phyloP scores from a whole-genome alignment of 257 asterid species.

The Rubia yunnanensis region DNA sequence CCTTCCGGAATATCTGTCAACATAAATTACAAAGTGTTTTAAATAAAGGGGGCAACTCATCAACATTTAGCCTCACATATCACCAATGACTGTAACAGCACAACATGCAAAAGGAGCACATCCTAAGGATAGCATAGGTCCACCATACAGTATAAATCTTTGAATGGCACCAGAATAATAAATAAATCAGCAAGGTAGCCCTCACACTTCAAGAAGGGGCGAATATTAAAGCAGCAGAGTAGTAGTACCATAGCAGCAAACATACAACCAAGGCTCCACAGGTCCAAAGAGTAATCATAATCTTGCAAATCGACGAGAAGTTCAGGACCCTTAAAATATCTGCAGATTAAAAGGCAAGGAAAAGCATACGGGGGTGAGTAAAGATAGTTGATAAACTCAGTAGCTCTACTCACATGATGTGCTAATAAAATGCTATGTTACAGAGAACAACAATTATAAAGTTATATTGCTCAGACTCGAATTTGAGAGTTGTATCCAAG shows the following conservation, averaged over 20 bases:
- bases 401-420: neutral
- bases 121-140: neutral
- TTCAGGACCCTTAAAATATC: constrained; percentile 74
- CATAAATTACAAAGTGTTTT: constrained; percentile 23
- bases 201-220: neutral
- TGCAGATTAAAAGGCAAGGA: constrained; percentile 2
- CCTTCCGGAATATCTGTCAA: constrained; percentile 76
- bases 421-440: neutral
- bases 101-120: constrained; percentile 1
- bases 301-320: constrained; percentile 98
- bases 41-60: neutral
- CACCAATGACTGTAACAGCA: constrained; percentile 1
- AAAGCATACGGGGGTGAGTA: neutral
- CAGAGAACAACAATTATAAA: neutral
- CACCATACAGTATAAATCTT: neutral
- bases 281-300: constrained; percentile 87
- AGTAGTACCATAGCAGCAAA: constrained; percentile 70
- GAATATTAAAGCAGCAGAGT: neutral
- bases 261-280: constrained; percentile 95
- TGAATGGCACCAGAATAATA: neutral
- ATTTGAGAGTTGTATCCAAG: no score
- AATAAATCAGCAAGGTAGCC: neutral
- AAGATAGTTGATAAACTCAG: neutral
- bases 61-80: constrained; percentile 1
- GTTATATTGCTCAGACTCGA: no score